Base-by-base conservation (phyloP, 2,329 filamentous ascomycete genomes). In the Colletotrichum musae region DNA sequence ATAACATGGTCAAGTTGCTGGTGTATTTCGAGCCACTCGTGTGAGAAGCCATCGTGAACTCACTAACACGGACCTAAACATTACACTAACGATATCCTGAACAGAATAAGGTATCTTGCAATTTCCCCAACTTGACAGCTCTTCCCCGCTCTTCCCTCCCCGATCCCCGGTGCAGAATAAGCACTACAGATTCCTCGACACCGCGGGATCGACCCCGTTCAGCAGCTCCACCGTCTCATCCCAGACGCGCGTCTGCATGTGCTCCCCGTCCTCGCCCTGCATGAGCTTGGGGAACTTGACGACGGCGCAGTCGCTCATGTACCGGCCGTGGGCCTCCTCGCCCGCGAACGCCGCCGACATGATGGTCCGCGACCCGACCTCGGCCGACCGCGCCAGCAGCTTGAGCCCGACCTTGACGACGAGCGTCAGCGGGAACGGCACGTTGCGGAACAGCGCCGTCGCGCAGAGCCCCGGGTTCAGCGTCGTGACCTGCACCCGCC, bases 161-260 rank as follows among this genome's bases (percentile, higher is more conserved):
- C 28, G 28, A 32, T 9, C 28, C 28, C 6, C 7, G 28, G 10
- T 32, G 28, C 28, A 32, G 6, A 32, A 9, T 0, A 26, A 26
- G 4, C 1, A 18, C 73, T 70, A 82, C 12, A 82, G 72, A 16
- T 79, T 80, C 32, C 73, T 72, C 7, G 72, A 75, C 15, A 84
- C 73, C 0, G 81, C 81, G 0, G 82, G 80, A 69, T 84, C 78
- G 39, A 86, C 78, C 3, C 59, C 76, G 58, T 86, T 83, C 36
- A 87, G 62, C 21, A 83, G 75, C 12, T 72, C 79, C 70, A 82
- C 54, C 72, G 87, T 70, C 76, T 87, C 83, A 16, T 73, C 77
- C 74, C 80, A 87, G 3, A 84, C 74, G 66, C 75, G 80, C 53
- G 74, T 73, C 66, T 81, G 81, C 61, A 76, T 68, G 59, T 75